Evolutionary conservation across 306 rosid species (phyloP).

Genomic region (Hylodesmum podocarpum): DNA sequence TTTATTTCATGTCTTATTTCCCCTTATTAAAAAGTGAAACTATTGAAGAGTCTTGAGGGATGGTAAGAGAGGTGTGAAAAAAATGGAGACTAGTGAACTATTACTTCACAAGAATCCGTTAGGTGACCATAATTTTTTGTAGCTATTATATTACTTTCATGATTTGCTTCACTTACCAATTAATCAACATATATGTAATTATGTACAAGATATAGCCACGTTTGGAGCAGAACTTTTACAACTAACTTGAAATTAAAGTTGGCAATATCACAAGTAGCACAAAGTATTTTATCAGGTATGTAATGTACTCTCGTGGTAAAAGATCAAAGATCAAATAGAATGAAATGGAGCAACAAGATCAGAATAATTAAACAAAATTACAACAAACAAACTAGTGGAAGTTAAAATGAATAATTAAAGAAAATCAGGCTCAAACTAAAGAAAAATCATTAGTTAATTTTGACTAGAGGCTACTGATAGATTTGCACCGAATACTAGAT

Average conservation of each 20-base stretch:
- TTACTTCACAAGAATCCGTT: not conserved
- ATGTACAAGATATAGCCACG: not conserved
- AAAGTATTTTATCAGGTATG: not conserved
- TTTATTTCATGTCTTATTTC: not conserved
- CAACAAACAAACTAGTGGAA: not conserved
- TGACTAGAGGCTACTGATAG: not conserved
- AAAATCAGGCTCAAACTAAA: slow-evolving; percentile 12
- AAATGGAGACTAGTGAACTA: not conserved
- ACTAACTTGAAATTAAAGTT: not conserved
- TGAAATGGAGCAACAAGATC: not conserved
- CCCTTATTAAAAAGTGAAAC: not conserved
- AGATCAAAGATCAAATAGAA: not conserved
- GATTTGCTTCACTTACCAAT: not conserved
- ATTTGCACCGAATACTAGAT: not conserved
- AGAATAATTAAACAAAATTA: slow-evolving; percentile 1
- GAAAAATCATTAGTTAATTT: slow-evolving; percentile 13
- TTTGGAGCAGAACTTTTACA: not conserved
- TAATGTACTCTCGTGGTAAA: not conserved
- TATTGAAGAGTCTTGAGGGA: not conserved
- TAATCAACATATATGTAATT: not conserved
- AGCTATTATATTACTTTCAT: not conserved
- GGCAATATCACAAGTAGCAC: not conserved
- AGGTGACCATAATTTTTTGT: not conserved
- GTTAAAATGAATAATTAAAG: not conserved
- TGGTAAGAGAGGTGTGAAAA: not conserved